These are phyloP conservation scores for Eragrostis curvula DNA, from an alignment of 176 grass and related monocot genomes.

Conservation along the genomic window DNA sequence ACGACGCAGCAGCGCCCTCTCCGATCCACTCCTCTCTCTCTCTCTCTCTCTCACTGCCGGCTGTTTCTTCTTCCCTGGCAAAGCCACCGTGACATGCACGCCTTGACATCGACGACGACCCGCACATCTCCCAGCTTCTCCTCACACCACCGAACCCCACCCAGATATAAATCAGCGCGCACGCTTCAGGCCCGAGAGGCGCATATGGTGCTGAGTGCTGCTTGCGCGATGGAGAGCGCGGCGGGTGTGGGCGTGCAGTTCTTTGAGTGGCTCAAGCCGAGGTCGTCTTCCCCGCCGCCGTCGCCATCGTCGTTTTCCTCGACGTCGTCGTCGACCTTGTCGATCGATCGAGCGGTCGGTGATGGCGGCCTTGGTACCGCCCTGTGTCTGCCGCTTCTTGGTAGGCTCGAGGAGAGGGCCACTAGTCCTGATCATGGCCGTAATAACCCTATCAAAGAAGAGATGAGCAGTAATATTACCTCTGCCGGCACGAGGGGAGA, in stretches of 20 bases:
- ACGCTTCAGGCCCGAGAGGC: neutral
- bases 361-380: constrained; percentile 6
- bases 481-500: neutral
- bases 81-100: constrained; percentile 40
- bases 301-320: neutral
- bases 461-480: neutral
- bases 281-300: neutral
- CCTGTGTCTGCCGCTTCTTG: constrained; percentile 75
- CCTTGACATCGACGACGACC: constrained; percentile 51
- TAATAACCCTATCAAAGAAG: constrained; percentile 41
- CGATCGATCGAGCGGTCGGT: neutral
- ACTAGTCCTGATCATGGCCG: neutral
- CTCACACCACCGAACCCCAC: constrained; percentile 27
- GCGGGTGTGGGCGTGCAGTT: constrained; percentile 32
- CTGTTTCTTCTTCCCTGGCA: neutral
- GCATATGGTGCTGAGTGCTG: constrained; percentile 47
- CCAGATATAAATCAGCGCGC: constrained; percentile 31
- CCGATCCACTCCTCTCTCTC: neutral
- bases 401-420: constrained; percentile 57
- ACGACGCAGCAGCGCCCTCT: constrained; percentile 6
- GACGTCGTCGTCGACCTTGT: neutral
- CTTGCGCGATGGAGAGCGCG: constrained; percentile 46
- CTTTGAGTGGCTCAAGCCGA: constrained; percentile 63
- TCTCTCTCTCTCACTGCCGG: neutral
- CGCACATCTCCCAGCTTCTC: too few relatives aligned